Conservation (phyloP, 1,284 basidiomycete species). For the Athelia psychrophila region DNA sequence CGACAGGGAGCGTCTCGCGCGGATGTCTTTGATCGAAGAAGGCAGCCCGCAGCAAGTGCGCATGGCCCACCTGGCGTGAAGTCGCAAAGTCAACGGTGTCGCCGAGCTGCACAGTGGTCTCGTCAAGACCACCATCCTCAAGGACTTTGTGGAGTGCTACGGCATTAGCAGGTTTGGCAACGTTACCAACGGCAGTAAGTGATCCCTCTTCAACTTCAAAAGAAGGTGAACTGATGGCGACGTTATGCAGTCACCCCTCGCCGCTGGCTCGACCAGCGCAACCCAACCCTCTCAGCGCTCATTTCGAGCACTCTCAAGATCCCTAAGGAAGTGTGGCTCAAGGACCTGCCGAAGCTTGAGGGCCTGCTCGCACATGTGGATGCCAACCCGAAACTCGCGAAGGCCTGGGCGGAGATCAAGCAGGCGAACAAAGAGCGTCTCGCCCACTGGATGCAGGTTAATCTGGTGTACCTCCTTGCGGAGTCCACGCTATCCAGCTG, state of each 20-base stretch:
- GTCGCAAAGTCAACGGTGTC: slow-evolving; percentile 90
- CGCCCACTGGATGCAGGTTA: slow-evolving; percentile 74
- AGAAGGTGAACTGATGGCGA: slow-evolving; percentile 5
- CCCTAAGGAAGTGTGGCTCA: slow-evolving; percentile 77
- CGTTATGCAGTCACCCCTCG: slow-evolving; percentile 65
- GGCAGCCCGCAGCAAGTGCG: slow-evolving; percentile 83
- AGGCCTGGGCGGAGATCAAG: slow-evolving; percentile 82
- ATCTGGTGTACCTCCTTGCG: too few relatives aligned
- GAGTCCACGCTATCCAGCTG: too few relatives aligned
- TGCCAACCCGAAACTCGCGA: slow-evolving; percentile 70
- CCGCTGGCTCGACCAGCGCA: slow-evolving; percentile 92
- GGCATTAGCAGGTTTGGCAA: slow-evolving; percentile 79
- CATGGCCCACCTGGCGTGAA: slow-evolving; percentile 84
- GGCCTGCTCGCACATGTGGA: slow-evolving; percentile 66
- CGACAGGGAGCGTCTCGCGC: slow-evolving; percentile 71
- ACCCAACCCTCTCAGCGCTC: slow-evolving; percentile 79
- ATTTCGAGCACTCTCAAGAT: slow-evolving; percentile 80
- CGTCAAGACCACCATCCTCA: slow-evolving; percentile 78
- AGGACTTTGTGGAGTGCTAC: slow-evolving; percentile 88
- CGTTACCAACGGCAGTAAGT: slow-evolving; percentile 83
- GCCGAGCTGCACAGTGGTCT: slow-evolving; percentile 86
- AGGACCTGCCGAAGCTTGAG: slow-evolving; percentile 71
- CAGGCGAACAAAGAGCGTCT: slow-evolving; percentile 83
- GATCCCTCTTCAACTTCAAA: too few relatives aligned
- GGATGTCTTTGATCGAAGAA: slow-evolving; percentile 93